Conservation (phyloP, 306 rosid genomes). For the Amphicarpaea edgeworthii region DNA sequence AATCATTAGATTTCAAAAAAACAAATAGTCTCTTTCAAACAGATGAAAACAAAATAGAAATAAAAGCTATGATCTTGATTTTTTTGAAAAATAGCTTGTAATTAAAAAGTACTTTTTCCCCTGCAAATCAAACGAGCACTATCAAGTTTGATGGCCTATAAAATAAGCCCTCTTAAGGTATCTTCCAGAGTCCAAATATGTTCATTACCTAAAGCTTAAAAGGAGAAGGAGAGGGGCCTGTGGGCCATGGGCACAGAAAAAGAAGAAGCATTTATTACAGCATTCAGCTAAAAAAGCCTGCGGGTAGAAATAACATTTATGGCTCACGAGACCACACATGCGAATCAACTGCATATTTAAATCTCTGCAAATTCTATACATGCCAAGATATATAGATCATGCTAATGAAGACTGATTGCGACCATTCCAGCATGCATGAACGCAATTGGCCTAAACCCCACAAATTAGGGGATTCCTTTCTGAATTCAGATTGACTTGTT, state of each 20-base stretch:
- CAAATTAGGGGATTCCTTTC: background rate
- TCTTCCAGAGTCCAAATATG: background rate
- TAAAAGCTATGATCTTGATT: no score
- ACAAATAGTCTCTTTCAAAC: no score
- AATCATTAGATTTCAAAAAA: no score
- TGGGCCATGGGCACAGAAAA: conserved; percentile 41
- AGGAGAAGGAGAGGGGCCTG: conserved; percentile 8
- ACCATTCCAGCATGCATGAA: conserved; percentile 20
- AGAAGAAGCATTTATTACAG: conserved; percentile 25
- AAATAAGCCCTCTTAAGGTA: background rate
- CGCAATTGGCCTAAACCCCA: conserved; percentile 21
- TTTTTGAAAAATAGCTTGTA: no score
- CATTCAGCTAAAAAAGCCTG: conserved; percentile 20
- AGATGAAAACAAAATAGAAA: no score
- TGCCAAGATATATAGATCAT: conserved; percentile 37
- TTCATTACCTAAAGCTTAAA: background rate
- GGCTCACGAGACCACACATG: conserved; percentile 26
- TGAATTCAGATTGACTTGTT: conserved; percentile 32
- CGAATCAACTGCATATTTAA: conserved; percentile 10
- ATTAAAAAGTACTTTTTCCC: no score
- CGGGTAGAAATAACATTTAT: conserved; percentile 31
- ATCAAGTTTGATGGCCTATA: conserved; percentile 1
- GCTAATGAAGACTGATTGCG: conserved; percentile 34
- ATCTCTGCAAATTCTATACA: conserved; percentile 22
- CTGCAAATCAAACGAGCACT: no score